phyloP scores from a whole-genome alignment of 2,329 filamentous ascomycete species.

The Annulohypoxylon truncatum region DNA sequence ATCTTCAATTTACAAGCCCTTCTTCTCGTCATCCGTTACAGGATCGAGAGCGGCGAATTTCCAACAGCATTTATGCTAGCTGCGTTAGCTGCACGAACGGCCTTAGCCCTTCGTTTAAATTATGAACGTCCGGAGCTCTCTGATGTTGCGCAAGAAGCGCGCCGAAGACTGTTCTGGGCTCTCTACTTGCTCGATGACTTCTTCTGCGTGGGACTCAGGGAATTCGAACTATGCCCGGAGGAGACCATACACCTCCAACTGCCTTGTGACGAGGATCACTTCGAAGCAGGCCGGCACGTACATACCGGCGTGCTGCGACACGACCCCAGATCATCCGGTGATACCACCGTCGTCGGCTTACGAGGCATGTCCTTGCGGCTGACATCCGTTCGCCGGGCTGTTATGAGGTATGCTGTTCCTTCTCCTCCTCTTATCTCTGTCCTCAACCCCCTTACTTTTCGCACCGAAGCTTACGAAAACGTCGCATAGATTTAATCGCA shows the following conservation, averaged over 20 bases:
- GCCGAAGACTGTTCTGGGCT: constrained; percentile 56
- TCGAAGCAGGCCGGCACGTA: constrained; percentile 44
- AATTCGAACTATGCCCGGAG: constrained; percentile 56
- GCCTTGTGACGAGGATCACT: constrained; percentile 51
- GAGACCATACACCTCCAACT: constrained; percentile 55
- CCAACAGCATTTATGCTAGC: constrained; percentile 53
- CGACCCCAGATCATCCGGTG: constrained; percentile 33
- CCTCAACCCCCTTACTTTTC: not conserved
- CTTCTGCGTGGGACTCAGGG: constrained; percentile 55
- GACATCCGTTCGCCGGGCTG: constrained; percentile 44
- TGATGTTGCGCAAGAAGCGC: constrained; percentile 52
- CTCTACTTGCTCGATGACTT: constrained; percentile 56
- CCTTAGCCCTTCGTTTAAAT: constrained; percentile 55
- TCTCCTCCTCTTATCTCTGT: not conserved
- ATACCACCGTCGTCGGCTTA: constrained; percentile 36
- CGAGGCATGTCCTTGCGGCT: constrained; percentile 45
- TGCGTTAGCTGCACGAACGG: constrained; percentile 52
- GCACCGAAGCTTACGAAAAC: constrained; percentile 18
- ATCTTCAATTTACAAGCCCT: constrained; percentile 51
- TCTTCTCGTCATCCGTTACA: constrained; percentile 49
- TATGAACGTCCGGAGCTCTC: constrained; percentile 53
- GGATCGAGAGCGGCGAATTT: constrained; percentile 50
- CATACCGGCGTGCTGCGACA: constrained; percentile 43
- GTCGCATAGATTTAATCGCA: constrained; percentile 44
- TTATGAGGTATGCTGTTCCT: constrained; percentile 45